Conservation (phyloP, 768 basidiomycete genomes). For the Tricholoma sp. region DNA sequence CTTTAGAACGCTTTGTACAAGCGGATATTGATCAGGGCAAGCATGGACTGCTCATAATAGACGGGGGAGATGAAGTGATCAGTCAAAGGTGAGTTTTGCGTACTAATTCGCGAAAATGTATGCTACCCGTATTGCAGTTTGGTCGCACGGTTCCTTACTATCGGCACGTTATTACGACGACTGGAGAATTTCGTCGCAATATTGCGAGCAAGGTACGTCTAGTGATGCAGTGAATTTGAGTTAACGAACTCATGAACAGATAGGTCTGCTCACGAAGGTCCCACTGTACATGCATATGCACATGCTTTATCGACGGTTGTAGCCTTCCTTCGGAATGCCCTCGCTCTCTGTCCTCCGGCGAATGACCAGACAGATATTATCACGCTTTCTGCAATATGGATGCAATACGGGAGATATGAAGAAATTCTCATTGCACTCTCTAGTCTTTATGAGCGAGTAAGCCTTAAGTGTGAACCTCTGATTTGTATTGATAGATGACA, state of each 20-base stretch:
- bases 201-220: conserved; percentile 45
- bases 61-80: conserved; percentile 52
- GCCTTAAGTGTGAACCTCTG: conserved; percentile 13
- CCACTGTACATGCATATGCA: conserved; percentile 61
- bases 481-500: conserved; percentile 1
- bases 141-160: conserved; percentile 54
- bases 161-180: conserved; percentile 65
- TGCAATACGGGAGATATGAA: conserved; percentile 45
- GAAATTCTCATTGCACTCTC: conserved; percentile 48
- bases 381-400: conserved; percentile 40
- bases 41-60: conserved; percentile 37
- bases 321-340: conserved; percentile 40
- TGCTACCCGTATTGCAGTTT: conserved; percentile 34
- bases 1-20: conserved; percentile 52
- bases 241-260: conserved; percentile 3
- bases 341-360: conserved; percentile 37
- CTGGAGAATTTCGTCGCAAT: conserved; percentile 48
- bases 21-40: conserved; percentile 28
- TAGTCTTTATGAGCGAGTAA: conserved; percentile 55
- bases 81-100: conserved; percentile 45
- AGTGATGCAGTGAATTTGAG: neutral
- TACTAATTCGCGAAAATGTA: neutral
- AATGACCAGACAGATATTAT: conserved; percentile 12
- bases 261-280: conserved; percentile 42
- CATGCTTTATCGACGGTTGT: conserved; percentile 59